A percentile compares a stretch with the other conserved stretches of the same genome.
Evolutionary conservation across 129 eudicot species (phyloP).

Genomic region (Artemisia tridentata): DNA sequence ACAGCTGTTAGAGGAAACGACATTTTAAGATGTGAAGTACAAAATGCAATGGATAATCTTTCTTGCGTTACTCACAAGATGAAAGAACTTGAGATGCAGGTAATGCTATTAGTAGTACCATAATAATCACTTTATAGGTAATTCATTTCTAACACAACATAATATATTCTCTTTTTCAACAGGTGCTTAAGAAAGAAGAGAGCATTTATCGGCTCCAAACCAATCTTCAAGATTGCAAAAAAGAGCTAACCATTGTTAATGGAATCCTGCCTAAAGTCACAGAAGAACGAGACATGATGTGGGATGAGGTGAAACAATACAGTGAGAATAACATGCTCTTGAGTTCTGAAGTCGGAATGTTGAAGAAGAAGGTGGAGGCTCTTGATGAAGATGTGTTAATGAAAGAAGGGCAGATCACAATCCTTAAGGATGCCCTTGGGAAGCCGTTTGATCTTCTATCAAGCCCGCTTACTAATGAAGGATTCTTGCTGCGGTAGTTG

Average conservation of each 20-base stretch:
- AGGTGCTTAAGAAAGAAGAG: conserved; percentile 88
- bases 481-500: conserved; percentile 41
- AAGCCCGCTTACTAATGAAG: conserved; percentile 39
- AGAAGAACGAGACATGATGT: conserved; percentile 84
- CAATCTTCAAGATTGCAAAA: conserved; percentile 72
- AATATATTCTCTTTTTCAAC: background rate
- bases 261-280: conserved; percentile 83
- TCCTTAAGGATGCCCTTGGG: conserved; percentile 71
- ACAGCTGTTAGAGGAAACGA: conserved; percentile 82
- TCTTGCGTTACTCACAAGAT: conserved; percentile 72
- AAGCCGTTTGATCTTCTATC: conserved; percentile 81
- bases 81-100: conserved; percentile 96
- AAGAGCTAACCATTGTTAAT: conserved; percentile 49
- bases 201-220: conserved; percentile 59
- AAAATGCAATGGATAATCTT: conserved; percentile 72
- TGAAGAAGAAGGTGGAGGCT: conserved; percentile 77
- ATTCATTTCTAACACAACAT: background rate
- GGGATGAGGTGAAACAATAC: conserved; percentile 76
- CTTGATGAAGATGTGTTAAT: conserved; percentile 83
- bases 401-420: conserved; percentile 94
- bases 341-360: conserved; percentile 51
- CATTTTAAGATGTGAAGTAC: conserved; percentile 72
- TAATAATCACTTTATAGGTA: background rate
- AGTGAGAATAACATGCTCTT: conserved; percentile 84
- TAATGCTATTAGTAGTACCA: conserved; percentile 15